Conservation (phyloP, 129 eudicot species). For the Lonicera japonica region DNA sequence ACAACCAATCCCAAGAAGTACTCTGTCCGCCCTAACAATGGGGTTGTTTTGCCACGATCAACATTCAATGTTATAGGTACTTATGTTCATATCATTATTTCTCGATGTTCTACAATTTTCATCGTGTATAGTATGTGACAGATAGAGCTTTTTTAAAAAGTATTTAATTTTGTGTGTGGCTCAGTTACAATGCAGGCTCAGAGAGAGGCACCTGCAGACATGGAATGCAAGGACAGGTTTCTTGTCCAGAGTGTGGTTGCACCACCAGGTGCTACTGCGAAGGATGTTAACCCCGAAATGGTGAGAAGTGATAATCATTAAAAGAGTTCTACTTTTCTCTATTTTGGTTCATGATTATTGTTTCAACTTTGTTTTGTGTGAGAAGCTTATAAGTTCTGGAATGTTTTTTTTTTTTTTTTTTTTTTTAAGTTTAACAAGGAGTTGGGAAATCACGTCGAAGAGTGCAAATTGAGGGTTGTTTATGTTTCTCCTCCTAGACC, state of each 20-base stretch:
- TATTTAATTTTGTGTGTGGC: not conserved
- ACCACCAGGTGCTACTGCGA: conserved; percentile 18
- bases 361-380: not conserved
- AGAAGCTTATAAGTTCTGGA: not conserved
- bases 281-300: conserved; percentile 33
- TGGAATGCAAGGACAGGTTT: conserved; percentile 36
- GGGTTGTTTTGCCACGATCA: conserved; percentile 29
- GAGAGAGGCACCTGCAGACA: conserved; percentile 22
- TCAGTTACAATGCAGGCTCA: conserved; percentile 33
- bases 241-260: conserved; percentile 28
- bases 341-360: too few relatives aligned
- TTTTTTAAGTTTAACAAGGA: conserved; percentile 29
- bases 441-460: conserved; percentile 24
- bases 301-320: conserved; percentile 6
- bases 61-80: conserved; percentile 22
- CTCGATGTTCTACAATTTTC: too few relatives aligned
- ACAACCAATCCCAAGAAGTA: conserved; percentile 52
- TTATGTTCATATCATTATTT: too few relatives aligned
- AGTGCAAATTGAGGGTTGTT: conserved; percentile 28
- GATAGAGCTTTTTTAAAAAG: too few relatives aligned
- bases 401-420: conserved; percentile 3
- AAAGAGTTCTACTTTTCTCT: too few relatives aligned
- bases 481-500: conserved; percentile 30
- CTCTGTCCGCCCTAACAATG: conserved; percentile 48
- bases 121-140: too few relatives aligned